These are phyloP conservation scores for Curvularia lunata DNA, from an alignment of 2,329 filamentous ascomycete genomes.

Conservation along the genomic window DNA sequence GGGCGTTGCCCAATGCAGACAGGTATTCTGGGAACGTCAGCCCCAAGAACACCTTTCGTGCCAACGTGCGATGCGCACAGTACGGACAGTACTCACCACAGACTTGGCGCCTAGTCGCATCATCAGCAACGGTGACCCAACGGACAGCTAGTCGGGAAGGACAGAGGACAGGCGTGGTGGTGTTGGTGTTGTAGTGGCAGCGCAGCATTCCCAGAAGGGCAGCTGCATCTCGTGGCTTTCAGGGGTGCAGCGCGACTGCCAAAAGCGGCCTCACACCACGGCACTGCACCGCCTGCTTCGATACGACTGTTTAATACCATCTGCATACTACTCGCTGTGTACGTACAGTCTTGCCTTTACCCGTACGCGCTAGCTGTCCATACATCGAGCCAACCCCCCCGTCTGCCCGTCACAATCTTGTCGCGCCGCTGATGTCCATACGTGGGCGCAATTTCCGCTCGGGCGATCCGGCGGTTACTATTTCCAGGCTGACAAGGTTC, in stretches of 20 bases:
- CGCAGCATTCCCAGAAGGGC: background rate
- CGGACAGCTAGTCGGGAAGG: background rate
- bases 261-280: background rate
- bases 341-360: background rate
- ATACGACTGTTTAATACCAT: background rate
- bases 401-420: background rate
- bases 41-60: background rate
- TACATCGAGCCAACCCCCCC: background rate
- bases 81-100: background rate
- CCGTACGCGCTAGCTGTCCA: background rate
- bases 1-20: background rate
- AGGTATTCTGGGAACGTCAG: background rate
- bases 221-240: background rate
- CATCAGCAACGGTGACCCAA: background rate
- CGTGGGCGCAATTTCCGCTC: background rate
- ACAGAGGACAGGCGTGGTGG: background rate
- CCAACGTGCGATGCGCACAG: background rate
- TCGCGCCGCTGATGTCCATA: background rate
- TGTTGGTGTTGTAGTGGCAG: background rate
- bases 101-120: background rate
- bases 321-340: background rate
- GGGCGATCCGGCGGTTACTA: background rate
- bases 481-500: background rate
- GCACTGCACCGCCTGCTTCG: background rate
- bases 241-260: background rate